Conservation (phyloP, 148 eudicot genomes). For the Silene conica region DNA sequence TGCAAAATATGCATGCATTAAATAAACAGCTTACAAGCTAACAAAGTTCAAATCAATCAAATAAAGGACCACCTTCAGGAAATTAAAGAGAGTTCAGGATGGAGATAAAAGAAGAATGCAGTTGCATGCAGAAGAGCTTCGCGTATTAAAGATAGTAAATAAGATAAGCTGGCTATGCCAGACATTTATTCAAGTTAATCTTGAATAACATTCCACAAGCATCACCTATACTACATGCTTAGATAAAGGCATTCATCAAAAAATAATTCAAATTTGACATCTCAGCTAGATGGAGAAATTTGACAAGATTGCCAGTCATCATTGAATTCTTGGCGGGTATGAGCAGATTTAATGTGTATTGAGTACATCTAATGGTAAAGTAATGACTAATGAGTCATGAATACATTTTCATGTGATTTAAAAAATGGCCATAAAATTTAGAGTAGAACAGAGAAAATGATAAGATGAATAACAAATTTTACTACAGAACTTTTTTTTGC, state of each 20-base stretch:
- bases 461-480: too few species aligned
- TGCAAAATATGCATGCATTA: background rate
- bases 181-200: background rate
- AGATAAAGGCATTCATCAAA: background rate
- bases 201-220: background rate
- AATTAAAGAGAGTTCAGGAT: background rate
- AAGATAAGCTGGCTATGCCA: background rate
- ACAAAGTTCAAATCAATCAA: background rate
- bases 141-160: background rate
- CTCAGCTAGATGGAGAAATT: constrained; percentile 2
- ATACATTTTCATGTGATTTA: too few species aligned
- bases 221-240: background rate
- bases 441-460: too few species aligned
- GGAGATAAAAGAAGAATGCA: background rate
- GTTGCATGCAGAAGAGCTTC: background rate
- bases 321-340: background rate
- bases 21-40: background rate
- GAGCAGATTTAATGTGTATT: too few species aligned
- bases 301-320: background rate
- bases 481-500: too few species aligned
- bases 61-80: background rate
- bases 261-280: background rate
- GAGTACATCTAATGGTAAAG: too few species aligned
- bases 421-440: too few species aligned
- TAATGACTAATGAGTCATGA: too few species aligned